Evolutionary conservation across 2,329 filamentous ascomycete genomes (phyloP).

Genomic region (Scytalidium sp.): DNA sequence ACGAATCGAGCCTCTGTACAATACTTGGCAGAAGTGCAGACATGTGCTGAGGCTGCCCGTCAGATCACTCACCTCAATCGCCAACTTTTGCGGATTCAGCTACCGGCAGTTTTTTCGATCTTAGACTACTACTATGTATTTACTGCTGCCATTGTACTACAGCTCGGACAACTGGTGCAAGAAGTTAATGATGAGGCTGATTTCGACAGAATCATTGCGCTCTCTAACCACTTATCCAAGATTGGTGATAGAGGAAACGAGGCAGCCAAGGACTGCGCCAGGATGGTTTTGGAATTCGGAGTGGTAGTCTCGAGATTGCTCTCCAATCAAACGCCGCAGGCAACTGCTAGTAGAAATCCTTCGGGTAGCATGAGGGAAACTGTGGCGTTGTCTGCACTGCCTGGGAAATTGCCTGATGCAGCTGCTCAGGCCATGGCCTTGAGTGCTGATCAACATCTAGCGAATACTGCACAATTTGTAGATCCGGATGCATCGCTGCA

Average conservation of each 20-base stretch:
- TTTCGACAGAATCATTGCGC: neutral
- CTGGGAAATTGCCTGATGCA: neutral
- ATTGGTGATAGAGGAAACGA: neutral
- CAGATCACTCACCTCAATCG: neutral
- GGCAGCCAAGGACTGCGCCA: neutral
- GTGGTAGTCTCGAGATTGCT: neutral
- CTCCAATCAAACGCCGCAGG: neutral
- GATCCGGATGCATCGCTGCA: neutral
- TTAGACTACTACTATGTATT: neutral
- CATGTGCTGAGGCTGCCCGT: neutral
- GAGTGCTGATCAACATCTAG: neutral
- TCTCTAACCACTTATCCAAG: neutral
- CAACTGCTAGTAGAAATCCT: too few relatives aligned
- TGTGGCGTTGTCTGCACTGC: neutral
- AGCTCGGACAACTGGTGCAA: neutral
- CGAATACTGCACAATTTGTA: neutral
- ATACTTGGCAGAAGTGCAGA: neutral
- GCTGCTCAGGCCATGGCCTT: neutral
- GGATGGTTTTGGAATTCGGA: neutral
- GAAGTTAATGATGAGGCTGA: neutral
- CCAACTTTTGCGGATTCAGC: neutral
- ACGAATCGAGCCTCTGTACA: neutral
- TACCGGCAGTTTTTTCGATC: neutral
- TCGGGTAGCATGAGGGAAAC: too few relatives aligned
- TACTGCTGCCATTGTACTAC: neutral